Base-by-base conservation (phyloP, 2,329 filamentous ascomycete species). In the Aspergillus versicolor region DNA sequence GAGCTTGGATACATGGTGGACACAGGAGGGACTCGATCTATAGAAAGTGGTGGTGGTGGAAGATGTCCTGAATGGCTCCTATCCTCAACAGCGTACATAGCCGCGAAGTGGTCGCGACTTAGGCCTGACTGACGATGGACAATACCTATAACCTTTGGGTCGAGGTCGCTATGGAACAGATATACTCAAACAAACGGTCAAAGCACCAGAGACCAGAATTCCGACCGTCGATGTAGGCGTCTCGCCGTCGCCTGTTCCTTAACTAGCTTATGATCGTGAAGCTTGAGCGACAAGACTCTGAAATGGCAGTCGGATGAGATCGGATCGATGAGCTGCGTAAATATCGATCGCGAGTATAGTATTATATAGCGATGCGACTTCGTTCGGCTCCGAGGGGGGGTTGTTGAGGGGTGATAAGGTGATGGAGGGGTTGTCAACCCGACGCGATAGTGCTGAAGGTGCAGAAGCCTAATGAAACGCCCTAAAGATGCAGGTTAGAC, bases 1-100 rank as follows among this genome's bases (percentile, higher is more conserved):
- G 72, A 63, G 30, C 70, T 69, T 52, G 72, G 67, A 65, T 76
- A 71, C 45, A 70, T 64, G 51, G 71, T 67, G 41, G 71, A 68
- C 32, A 67, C 67, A 41, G 67, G 68, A 60, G 69, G 69, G 58
- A 74, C 73, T 63, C 73, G 73, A 66, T 76, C 73, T 70, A 74
- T 75, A 62, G 69, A 71, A 60, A 75, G 71, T 21, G 72, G 70
- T 41, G 73, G 72, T 27, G 70, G 72, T 30, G 67, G 69, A 46
- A 68, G 69, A 53, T 71, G 71, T 44, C 68, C 64, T 52, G 67
- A 68, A 65, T 74, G 70, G 56, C 69, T 62, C 64, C 72, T 69
- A 55, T 75, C 71, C 53, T 74, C 72, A 49, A 73, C 60, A 54
- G 71, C 65, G 64, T 75, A 75, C 73, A 75, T 75, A 65, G 52